Evolutionary conservation across 306 rosid genomes (phyloP).

Genomic region (Senna tora): DNA sequence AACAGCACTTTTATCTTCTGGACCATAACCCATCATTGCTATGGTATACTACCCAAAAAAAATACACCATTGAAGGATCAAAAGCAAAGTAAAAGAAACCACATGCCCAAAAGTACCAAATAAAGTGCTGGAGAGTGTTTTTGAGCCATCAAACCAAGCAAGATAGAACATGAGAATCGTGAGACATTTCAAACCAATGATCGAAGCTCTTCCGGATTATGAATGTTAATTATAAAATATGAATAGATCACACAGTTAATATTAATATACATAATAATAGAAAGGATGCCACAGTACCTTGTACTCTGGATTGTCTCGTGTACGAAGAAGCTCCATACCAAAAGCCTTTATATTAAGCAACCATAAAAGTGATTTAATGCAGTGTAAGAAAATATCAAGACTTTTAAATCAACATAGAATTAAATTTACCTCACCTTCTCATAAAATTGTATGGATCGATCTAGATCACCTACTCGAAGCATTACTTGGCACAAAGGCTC

Average conservation of each 20-base stretch:
- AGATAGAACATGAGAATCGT: slow-evolving; percentile 12
- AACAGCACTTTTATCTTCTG: slow-evolving; percentile 88
- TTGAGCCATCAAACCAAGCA: slow-evolving; percentile 28
- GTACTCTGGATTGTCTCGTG: slow-evolving; percentile 86
- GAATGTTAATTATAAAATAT: slow-evolving; percentile 13
- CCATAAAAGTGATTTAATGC: slow-evolving; percentile 29
- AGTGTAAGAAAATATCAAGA: slow-evolving; percentile 5
- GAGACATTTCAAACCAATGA: slow-evolving; percentile 9
- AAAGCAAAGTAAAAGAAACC: slow-evolving; percentile 26
- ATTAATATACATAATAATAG: slow-evolving; percentile 10
- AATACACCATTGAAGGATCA: slow-evolving; percentile 9
- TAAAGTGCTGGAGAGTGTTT: slow-evolving; percentile 28
- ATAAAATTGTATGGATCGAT: slow-evolving; percentile 86
- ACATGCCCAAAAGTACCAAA: slow-evolving; percentile 20
- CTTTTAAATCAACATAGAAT: slow-evolving; percentile 6
- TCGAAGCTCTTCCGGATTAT: slow-evolving; percentile 6
- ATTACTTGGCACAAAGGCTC: slow-evolving; percentile 97
- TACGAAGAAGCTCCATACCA: slow-evolving; percentile 97
- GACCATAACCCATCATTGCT: slow-evolving; percentile 93
- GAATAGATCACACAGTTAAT: slow-evolving; percentile 8
- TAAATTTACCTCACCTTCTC: slow-evolving; percentile 70
- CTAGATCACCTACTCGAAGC: slow-evolving; percentile 99
- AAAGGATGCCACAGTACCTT: slow-evolving; percentile 60
- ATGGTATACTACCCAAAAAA: slow-evolving; percentile 71
- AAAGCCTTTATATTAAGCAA: slow-evolving; percentile 64